phyloP scores from a whole-genome alignment of 1,284 basidiomycete species.

The Boletus mariae region DNA sequence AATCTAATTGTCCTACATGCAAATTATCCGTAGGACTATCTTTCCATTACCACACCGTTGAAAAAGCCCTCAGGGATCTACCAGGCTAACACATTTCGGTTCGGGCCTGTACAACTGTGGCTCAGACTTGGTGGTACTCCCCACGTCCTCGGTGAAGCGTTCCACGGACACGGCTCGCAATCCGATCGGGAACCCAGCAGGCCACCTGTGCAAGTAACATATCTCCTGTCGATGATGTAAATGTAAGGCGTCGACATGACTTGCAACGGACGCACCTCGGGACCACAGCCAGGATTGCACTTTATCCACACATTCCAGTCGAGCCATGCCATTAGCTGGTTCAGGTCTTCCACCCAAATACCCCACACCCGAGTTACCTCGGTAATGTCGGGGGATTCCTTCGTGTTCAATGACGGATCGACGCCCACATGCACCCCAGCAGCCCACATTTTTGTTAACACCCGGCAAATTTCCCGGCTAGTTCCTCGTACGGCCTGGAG shows the following conservation, averaged over 20 bases:
- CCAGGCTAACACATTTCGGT: background rate
- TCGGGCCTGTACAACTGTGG: background rate
- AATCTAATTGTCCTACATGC: too few species aligned
- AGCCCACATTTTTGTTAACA: conserved; percentile 16
- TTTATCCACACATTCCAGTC: conserved; percentile 40
- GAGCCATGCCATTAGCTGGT: conserved; percentile 35
- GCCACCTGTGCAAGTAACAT: conserved; percentile 46
- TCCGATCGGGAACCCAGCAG: conserved; percentile 16
- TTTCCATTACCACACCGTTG: too few species aligned
- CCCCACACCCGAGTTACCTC: conserved; percentile 10
- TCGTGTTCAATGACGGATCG: conserved; percentile 12
- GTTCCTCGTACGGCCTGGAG: background rate
- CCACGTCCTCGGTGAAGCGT: background rate
- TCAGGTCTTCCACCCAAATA: conserved; percentile 27
- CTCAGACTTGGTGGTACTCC: background rate
- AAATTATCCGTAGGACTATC: too few species aligned
- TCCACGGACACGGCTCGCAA: background rate
- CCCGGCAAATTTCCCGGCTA: conserved; percentile 41
- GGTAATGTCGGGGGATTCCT: background rate
- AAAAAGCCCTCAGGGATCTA: background rate
- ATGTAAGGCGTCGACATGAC: too few species aligned
- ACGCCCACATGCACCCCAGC: conserved; percentile 35
- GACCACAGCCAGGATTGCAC: conserved; percentile 35
- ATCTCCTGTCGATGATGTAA: background rate
- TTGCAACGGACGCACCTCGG: conserved; percentile 24